phyloP scores from a whole-genome alignment of 768 basidiomycete species.

The Boletus rubescentipes region DNA sequence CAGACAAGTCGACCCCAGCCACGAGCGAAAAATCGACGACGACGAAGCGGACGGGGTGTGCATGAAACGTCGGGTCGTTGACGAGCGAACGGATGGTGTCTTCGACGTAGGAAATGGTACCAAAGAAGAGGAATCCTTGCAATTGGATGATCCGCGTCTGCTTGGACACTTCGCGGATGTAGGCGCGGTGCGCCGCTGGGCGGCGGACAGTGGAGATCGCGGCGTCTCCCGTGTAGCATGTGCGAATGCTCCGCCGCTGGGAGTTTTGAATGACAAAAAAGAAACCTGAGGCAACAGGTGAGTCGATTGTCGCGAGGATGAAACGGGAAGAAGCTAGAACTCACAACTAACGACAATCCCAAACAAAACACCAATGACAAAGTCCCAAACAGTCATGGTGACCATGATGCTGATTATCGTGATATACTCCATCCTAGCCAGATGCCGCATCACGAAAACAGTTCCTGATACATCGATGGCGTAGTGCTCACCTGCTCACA shows the following conservation, averaged over 20 bases:
- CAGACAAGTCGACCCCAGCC: conserved; percentile 89
- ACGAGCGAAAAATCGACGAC: conserved; percentile 86
- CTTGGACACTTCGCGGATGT: conserved; percentile 88
- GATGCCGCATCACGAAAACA: conserved; percentile 4
- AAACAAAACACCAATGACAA: conserved; percentile 89
- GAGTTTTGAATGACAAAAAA: conserved; percentile 99
- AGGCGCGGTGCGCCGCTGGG: conserved; percentile 82
- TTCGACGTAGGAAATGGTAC: conserved; percentile 90
- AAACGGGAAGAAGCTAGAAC: conserved; percentile 21
- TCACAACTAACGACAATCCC: conserved; percentile 89
- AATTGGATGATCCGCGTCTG: conserved; percentile 87
- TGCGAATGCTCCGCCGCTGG: conserved; percentile 78
- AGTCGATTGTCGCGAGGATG: neutral
- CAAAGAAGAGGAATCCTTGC: conserved; percentile 93
- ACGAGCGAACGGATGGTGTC: conserved; percentile 78
- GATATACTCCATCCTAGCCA: conserved; percentile 66
- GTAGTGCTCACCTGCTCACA: conserved; percentile 61
- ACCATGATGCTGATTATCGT: conserved; percentile 86
- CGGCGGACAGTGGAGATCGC: conserved; percentile 90
- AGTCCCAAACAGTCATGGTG: conserved; percentile 93
- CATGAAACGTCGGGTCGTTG: conserved; percentile 65
- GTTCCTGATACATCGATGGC: neutral
- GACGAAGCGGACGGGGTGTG: conserved; percentile 83
- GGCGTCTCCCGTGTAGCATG: conserved; percentile 77
- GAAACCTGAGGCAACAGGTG: conserved; percentile 50